phyloP scores from a whole-genome alignment of 768 basidiomycete genomes.

The Phylloporus arenicola region DNA sequence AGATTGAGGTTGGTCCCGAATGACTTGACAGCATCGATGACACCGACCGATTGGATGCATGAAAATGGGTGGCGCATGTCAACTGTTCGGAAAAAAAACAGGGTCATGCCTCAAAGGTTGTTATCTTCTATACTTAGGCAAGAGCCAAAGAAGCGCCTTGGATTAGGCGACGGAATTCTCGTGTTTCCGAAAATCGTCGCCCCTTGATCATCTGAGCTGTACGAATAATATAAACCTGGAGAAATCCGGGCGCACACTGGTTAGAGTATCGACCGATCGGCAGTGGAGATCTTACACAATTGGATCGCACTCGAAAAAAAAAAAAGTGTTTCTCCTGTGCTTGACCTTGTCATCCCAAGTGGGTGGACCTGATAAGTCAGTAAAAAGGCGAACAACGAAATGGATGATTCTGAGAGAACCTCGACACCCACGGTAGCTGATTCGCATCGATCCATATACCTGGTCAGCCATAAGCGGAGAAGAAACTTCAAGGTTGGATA shows the following conservation, averaged over 20 bases:
- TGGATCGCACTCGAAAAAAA: too few species aligned
- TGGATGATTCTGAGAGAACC: neutral
- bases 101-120: neutral
- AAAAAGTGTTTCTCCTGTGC: neutral
- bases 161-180: neutral
- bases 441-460: neutral
- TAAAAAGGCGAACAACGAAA: neutral
- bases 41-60: neutral
- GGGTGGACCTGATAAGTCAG: too few species aligned
- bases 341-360: neutral
- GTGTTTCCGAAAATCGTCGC: neutral
- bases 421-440: neutral
- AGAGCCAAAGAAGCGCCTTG: neutral
- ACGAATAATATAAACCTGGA: neutral
- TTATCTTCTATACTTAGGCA: too few species aligned
- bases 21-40: neutral
- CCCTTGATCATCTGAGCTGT: neutral
- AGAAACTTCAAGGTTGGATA: neutral
- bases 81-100: neutral
- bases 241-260: neutral
- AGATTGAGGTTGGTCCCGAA: too few species aligned
- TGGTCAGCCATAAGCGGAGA: neutral
- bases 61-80: slow-evolving; percentile 35
- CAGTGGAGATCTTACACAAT: neutral
- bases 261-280: neutral